Evolutionary conservation across 2,329 filamentous ascomycete species (phyloP).

Genomic region (Didymella pinodella): DNA sequence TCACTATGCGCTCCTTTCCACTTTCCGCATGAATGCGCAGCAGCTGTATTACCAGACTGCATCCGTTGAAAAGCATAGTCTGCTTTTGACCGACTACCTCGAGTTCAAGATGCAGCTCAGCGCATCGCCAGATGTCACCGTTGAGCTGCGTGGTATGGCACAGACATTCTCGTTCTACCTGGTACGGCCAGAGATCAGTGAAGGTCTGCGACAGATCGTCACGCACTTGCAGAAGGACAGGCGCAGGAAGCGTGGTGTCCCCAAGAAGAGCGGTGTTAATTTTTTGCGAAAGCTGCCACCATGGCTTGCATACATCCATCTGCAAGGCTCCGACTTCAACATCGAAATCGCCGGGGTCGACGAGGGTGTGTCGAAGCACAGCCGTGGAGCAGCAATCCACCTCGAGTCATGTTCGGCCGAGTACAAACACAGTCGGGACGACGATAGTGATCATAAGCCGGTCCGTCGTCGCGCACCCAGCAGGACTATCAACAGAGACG

Average conservation of each 20-base stretch:
- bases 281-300: slow-evolving; percentile 79
- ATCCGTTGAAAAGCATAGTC: slow-evolving; percentile 80
- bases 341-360: slow-evolving; percentile 91
- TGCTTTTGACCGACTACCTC: slow-evolving; percentile 85
- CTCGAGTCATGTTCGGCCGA: slow-evolving; percentile 88
- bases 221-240: slow-evolving; percentile 72
- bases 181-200: slow-evolving; percentile 89
- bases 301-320: slow-evolving; percentile 84
- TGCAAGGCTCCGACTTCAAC: slow-evolving; percentile 89
- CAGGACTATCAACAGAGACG: slow-evolving; percentile 65
- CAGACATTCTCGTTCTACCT: slow-evolving; percentile 90
- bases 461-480: slow-evolving; percentile 77
- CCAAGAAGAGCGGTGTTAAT: slow-evolving; percentile 58
- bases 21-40: slow-evolving; percentile 83
- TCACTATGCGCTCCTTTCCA: slow-evolving; percentile 85
- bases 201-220: slow-evolving; percentile 90
- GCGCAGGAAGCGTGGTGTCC: slow-evolving; percentile 40
- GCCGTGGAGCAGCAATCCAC: slow-evolving; percentile 83
- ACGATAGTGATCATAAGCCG: slow-evolving; percentile 66
- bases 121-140: slow-evolving; percentile 84
- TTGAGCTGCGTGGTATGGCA: slow-evolving; percentile 78
- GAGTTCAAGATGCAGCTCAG: slow-evolving; percentile 87
- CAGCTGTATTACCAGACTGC: slow-evolving; percentile 94
- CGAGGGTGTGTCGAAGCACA: slow-evolving; percentile 79
- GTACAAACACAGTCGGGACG: slow-evolving; percentile 82